Percentiles rank a stretch among this genome's conserved stretches.
Conservation (phyloP, 768 basidiomycete genomes). For the Mycena albidolilacea region DNA sequence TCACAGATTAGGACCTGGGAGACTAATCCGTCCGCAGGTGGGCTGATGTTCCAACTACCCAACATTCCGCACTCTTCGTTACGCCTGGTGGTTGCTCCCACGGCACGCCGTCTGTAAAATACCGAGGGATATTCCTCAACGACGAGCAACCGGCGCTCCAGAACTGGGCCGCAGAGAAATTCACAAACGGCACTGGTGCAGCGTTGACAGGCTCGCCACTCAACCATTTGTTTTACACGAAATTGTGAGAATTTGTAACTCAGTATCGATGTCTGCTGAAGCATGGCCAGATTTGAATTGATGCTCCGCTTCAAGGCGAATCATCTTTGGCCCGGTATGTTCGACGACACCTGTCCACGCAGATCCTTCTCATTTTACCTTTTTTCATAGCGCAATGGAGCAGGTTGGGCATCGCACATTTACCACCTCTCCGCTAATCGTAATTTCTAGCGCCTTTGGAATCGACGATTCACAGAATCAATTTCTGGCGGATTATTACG, state of each 20-base stretch:
- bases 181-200: conserved; percentile 73
- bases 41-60: conserved; percentile 81
- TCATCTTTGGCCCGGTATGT: conserved; percentile 77
- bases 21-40: conserved; percentile 48
- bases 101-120: conserved; percentile 77
- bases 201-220: conserved; percentile 68
- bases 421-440: background rate
- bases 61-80: conserved; percentile 65
- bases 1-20: too few relatives aligned
- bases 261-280: background rate
- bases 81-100: conserved; percentile 63
- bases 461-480: conserved; percentile 76
- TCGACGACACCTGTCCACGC: background rate
- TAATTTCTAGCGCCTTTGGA: conserved; percentile 61
- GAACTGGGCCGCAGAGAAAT: conserved; percentile 80
- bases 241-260: conserved; percentile 56
- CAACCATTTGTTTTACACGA: conserved; percentile 72
- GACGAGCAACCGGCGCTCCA: conserved; percentile 82
- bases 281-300: conserved; percentile 68
- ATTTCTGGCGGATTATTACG: conserved; percentile 73
- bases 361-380: background rate
- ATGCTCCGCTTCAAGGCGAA: conserved; percentile 78
- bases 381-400: conserved; percentile 57
- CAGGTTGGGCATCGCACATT: conserved; percentile 45
- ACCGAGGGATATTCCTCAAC: conserved; percentile 81